Evolutionary conservation across 768 basidiomycete species (phyloP).

Genomic region (Kwoniella sp.): DNA sequence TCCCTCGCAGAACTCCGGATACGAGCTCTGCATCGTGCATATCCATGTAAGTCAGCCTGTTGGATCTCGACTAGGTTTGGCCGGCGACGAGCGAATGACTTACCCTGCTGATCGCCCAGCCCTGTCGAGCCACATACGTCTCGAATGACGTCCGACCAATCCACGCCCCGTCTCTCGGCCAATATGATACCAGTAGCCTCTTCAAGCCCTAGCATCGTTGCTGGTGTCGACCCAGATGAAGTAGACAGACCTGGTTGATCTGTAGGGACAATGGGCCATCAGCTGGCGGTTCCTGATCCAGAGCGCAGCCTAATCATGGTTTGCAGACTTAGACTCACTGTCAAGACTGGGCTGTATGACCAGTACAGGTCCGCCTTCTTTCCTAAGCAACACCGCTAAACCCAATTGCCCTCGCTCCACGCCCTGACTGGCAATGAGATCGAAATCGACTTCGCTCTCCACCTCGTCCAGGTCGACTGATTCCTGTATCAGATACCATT

Average conservation of each 20-base stretch:
- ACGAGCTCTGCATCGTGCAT: conserved; percentile 5
- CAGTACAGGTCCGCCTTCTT: conserved; percentile 16
- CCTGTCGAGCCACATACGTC: conserved; percentile 10
- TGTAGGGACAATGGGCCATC: neutral
- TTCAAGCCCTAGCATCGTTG: conserved; percentile 5
- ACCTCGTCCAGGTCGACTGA: conserved; percentile 16
- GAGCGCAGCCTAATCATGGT: neutral
- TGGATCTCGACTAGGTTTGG: neutral
- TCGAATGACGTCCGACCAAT: conserved; percentile 36
- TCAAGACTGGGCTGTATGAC: conserved; percentile 27
- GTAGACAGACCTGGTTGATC: conserved; percentile 4
- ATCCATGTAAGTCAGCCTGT: conserved; percentile 3
- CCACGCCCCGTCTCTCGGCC: conserved; percentile 30
- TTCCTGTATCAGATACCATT: conserved; percentile 16
- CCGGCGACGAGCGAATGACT: neutral
- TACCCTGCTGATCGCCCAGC: conserved; percentile 21
- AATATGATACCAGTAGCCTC: conserved; percentile 29
- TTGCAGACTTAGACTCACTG: conserved; percentile 6
- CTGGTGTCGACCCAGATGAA: neutral
- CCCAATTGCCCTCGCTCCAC: conserved; percentile 33
- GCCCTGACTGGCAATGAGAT: conserved; percentile 26
- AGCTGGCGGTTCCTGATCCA: neutral
- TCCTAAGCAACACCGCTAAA: conserved; percentile 23
- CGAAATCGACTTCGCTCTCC: conserved; percentile 8
- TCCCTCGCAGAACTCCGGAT: neutral